These are phyloP conservation scores for Anisodus tanguticus DNA, from an alignment of 257 asterid genomes.

Conservation along the genomic window DNA sequence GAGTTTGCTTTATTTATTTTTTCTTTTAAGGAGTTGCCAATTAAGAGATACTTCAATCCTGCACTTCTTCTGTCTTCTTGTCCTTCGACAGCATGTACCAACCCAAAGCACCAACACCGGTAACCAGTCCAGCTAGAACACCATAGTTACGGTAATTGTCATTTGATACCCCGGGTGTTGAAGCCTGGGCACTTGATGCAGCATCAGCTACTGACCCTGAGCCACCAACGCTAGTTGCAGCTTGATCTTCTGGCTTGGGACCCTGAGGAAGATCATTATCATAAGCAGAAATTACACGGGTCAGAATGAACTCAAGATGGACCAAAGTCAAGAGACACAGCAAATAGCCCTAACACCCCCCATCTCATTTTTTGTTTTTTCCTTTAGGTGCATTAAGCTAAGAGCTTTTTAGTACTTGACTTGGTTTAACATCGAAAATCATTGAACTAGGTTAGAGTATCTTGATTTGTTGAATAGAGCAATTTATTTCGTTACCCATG, in stretches of 20 bases:
- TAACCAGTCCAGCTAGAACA: constrained; percentile 66
- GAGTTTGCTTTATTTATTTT: constrained; percentile 43
- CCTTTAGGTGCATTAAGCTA: not conserved
- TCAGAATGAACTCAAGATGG: constrained; percentile 4
- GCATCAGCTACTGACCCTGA: constrained; percentile 64
- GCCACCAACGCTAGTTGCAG: constrained; percentile 59
- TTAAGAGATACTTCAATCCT: constrained; percentile 48
- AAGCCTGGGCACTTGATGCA: constrained; percentile 51
- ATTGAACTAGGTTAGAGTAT: not conserved
- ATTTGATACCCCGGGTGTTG: constrained; percentile 63
- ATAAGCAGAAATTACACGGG: constrained; percentile 21
- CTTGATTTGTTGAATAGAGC: not conserved
- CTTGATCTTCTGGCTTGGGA: constrained; percentile 65
- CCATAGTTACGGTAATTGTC: constrained; percentile 76
- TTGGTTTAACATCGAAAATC: not conserved
- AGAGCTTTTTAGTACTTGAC: not conserved
- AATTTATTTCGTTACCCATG: not conserved
- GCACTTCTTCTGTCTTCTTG: constrained; percentile 64
- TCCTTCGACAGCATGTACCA: constrained; percentile 72
- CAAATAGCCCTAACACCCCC: not conserved
- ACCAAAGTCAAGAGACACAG: not conserved
- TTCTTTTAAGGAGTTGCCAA: constrained; percentile 32
- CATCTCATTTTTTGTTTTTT: not conserved
- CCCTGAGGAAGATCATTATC: constrained; percentile 54
- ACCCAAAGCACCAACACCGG: constrained; percentile 67